Conservation (phyloP, 257 asterid species). For the Voacanga thouarsii region DNA sequence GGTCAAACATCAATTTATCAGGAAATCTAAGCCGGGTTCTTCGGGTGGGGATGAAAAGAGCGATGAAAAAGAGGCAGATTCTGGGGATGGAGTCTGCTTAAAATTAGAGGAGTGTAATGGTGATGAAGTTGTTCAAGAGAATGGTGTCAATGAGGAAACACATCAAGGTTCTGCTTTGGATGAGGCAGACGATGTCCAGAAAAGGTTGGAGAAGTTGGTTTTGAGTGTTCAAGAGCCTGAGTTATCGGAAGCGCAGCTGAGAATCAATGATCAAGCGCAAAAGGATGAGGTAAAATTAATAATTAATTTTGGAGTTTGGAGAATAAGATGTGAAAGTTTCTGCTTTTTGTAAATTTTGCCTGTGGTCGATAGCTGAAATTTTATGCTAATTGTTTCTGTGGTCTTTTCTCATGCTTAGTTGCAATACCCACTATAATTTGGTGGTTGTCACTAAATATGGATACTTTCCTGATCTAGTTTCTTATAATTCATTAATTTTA, state of each 20-base stretch:
- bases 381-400: background rate
- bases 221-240: conserved; percentile 40
- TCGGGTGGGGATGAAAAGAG: conserved; percentile 2
- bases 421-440: background rate
- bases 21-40: conserved; percentile 24
- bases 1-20: conserved; percentile 21
- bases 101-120: conserved; percentile 6
- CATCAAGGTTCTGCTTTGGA: conserved; percentile 18
- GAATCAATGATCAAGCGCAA: conserved; percentile 61
- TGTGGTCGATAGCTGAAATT: background rate
- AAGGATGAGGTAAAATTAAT: conserved; percentile 69
- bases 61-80: conserved; percentile 19
- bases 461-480: background rate
- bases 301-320: conserved; percentile 7
- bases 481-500: background rate
- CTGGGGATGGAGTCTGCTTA: conserved; percentile 20
- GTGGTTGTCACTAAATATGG: background rate
- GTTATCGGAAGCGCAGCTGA: conserved; percentile 51
- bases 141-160: conserved; percentile 17
- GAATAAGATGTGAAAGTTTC: background rate
- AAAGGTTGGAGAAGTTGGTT: conserved; percentile 49
- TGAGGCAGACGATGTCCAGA: conserved; percentile 33
- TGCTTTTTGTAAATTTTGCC: background rate
- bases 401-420: background rate
- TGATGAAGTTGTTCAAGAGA: conserved; percentile 8